These are phyloP conservation scores for Cucurbita moschata DNA, from an alignment of 306 rosid genomes.

Conservation along the genomic window DNA sequence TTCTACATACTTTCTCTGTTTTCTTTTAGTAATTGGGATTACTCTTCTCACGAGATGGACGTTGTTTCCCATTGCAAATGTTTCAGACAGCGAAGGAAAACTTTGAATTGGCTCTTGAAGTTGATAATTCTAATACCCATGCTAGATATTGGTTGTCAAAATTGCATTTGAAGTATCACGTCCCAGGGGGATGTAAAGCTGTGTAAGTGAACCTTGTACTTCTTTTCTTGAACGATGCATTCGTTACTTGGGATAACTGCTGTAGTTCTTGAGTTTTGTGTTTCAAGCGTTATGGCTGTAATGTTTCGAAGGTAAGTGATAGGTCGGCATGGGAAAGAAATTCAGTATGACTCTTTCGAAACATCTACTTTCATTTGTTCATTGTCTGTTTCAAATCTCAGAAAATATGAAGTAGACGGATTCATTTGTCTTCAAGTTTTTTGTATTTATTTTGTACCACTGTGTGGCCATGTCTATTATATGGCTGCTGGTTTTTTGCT, in stretches of 20 bases:
- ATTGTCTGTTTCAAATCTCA: neutral
- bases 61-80: neutral
- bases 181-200: conserved; percentile 68
- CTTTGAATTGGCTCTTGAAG: conserved; percentile 87
- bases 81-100: conserved; percentile 74
- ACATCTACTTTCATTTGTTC: neutral
- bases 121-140: conserved; percentile 65
- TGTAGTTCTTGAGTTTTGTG: neutral
- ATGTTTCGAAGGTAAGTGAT: neutral
- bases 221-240: neutral
- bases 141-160: conserved; percentile 81
- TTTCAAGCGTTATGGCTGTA: neutral
- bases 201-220: conserved; percentile 29
- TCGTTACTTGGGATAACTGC: neutral
- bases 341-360: neutral
- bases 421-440: neutral
- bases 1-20: neutral
- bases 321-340: neutral
- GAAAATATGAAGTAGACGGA: neutral
- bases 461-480: neutral
- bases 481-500: neutral
- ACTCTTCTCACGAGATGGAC: neutral
- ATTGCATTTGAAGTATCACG: conserved; percentile 85
- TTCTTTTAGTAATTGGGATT: neutral
- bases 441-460: neutral